Base-by-base conservation (phyloP, 176 grass and related monocot species). In the Paspalum notatum region DNA sequence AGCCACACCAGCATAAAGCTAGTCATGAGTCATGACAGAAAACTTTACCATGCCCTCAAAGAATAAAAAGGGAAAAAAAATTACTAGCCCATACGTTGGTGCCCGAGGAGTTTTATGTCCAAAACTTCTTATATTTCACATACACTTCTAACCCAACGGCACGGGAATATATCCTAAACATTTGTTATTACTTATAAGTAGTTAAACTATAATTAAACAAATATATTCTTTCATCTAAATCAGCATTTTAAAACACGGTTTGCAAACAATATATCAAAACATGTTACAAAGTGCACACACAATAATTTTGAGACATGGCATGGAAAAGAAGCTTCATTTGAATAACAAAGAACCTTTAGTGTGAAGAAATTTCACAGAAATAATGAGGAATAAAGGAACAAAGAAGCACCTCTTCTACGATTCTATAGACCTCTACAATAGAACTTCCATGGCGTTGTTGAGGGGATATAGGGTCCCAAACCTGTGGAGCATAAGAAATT, bases 341-440 rank as follows among this genome's bases (percentile, higher is more conserved):
- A 54, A 70, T 72, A 21, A 65, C 65, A 64, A 7, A 1, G 76
- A n/a, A 60, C 27, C 46, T 72, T 74, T 51, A 77, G 37, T 51
- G 24, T 62, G 16, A 76, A 57, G 10, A 47, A 76, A 64, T 56
- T 67, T 62, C 15, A 22, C 52, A 67, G 50, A 76, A 47, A 75
- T 73, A 48, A 52, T 61, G 46, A 82, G 24, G 54, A 53, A 65
- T 50, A 76, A 64, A 32, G 32, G 32, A 32, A 32, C 32, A 32
- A 81, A 89, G 9, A 63, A 68, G 60, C 75, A 99, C 96, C 92
- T 95, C 96, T 95, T 99, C 90, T 83, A 99, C 91, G 71, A 99
- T 99, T 87, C 92, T 95, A 67, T 93, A 99, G 62, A 99, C 90
- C 91, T 99, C 96, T 63, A 95, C 90, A 74, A 99, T 95, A 82